Evolutionary conservation across 1,284 basidiomycete species (phyloP).

Genomic region (Xerocomus nothofagi): DNA sequence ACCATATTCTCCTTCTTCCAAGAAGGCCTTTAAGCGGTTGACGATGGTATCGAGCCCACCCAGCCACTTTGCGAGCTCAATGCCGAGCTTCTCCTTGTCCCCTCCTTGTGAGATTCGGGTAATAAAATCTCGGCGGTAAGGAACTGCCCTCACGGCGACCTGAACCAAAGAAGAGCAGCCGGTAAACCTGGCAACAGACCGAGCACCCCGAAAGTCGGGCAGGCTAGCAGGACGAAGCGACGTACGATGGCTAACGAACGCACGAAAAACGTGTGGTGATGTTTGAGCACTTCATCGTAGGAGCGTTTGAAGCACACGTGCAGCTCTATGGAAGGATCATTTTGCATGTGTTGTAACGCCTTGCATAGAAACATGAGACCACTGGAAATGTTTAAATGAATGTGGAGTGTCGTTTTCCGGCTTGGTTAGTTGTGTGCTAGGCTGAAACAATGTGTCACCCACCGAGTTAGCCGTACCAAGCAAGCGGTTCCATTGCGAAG

Average conservation of each 20-base stretch:
- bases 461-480: slow-evolving; percentile 84
- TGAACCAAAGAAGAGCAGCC: slow-evolving; percentile 33
- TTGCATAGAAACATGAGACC: slow-evolving; percentile 35
- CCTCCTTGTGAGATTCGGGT: slow-evolving; percentile 83
- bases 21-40: slow-evolving; percentile 63
- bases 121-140: slow-evolving; percentile 86
- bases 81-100: slow-evolving; percentile 69
- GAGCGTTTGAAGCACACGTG: slow-evolving; percentile 83
- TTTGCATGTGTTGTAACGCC: slow-evolving; percentile 77
- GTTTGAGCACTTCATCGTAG: slow-evolving; percentile 82
- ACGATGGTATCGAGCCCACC: slow-evolving; percentile 73
- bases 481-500: slow-evolving; percentile 54
- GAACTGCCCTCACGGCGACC: slow-evolving; percentile 94
- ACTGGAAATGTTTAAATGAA: slow-evolving; percentile 10
- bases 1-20: slow-evolving; percentile 66
- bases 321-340: slow-evolving; percentile 71
- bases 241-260: slow-evolving; percentile 82
- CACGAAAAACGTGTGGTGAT: slow-evolving; percentile 84
- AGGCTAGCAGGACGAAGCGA: slow-evolving; percentile 22
- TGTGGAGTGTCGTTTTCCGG: slow-evolving; percentile 7
- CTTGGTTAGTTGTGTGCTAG: slow-evolving; percentile 8
- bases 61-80: slow-evolving; percentile 81
- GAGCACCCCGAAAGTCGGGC: not conserved
- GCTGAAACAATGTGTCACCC: slow-evolving; percentile 24
- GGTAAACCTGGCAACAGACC: slow-evolving; percentile 4